Evolutionary conservation across 805 yeast genomes (phyloP).

Genomic region (Zygosaccharomyces rouxii): DNA sequence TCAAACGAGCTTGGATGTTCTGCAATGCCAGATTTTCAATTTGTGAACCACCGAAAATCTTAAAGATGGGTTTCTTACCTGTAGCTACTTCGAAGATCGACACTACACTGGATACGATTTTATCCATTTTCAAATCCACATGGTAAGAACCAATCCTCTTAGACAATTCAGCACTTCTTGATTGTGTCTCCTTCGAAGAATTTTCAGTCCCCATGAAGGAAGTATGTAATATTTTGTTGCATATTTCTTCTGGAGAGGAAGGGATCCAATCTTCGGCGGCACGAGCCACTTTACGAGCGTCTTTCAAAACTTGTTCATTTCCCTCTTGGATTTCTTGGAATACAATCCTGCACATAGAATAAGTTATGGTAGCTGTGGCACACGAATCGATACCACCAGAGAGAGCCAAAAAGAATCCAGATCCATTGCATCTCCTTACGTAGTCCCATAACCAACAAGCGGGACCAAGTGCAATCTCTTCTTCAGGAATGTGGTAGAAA

Average conservation of each 20-base stretch:
- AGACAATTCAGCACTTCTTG: slow-evolving; percentile 75
- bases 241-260: slow-evolving; percentile 65
- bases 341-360: slow-evolving; percentile 89
- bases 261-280: slow-evolving; percentile 62
- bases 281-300: slow-evolving; percentile 66
- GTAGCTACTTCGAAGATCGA: slow-evolving; percentile 81
- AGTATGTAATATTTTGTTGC: slow-evolving; percentile 75
- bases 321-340: slow-evolving; percentile 64
- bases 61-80: slow-evolving; percentile 82
- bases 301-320: slow-evolving; percentile 69
- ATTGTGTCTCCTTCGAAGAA: slow-evolving; percentile 82
- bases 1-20: slow-evolving; percentile 90
- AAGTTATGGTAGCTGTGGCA: slow-evolving; percentile 92
- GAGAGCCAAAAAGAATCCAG: slow-evolving; percentile 88
- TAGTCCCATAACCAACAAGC: slow-evolving; percentile 99
- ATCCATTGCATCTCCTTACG: slow-evolving; percentile 80
- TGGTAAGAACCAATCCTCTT: slow-evolving; percentile 80
- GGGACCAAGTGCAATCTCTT: slow-evolving; percentile 96
- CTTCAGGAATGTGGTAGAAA: slow-evolving; percentile 78
- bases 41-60: slow-evolving; percentile 88
- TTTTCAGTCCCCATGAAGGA: slow-evolving; percentile 95
- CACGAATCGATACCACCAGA: slow-evolving; percentile 98
- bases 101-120: slow-evolving; percentile 68
- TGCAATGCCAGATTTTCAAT: slow-evolving; percentile 92
- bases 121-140: slow-evolving; percentile 87